Percentiles rank a stretch among this genome's conserved stretches.
Conservation (phyloP, 164 flowering plant species). For the Chimonanthus salicifolius region DNA sequence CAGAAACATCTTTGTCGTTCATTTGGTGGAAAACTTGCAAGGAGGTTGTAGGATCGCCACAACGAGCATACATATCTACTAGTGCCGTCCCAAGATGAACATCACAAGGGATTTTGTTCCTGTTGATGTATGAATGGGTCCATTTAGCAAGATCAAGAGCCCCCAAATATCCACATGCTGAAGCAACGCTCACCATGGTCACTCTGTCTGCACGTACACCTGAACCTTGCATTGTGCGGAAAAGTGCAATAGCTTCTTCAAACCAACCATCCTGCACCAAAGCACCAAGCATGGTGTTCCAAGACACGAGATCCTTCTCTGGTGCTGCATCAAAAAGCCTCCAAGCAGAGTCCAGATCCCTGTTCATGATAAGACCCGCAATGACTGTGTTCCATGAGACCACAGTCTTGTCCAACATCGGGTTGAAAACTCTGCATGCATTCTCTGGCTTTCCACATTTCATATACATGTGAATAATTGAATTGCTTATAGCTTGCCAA, state of each 20-base stretch:
- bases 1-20: slow-evolving; percentile 39
- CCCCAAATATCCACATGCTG: slow-evolving; percentile 56
- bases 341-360: slow-evolving; percentile 37
- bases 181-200: slow-evolving; percentile 51
- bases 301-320: slow-evolving; percentile 41
- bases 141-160: slow-evolving; percentile 46
- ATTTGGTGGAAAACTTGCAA: slow-evolving; percentile 33
- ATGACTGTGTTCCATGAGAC: slow-evolving; percentile 61
- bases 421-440: slow-evolving; percentile 40
- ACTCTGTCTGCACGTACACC: slow-evolving; percentile 42
- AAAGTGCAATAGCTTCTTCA: slow-evolving; percentile 44
- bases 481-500: slow-evolving; percentile 40
- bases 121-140: slow-evolving; percentile 29
- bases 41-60: slow-evolving; percentile 44
- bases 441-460: slow-evolving; percentile 38
- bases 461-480: slow-evolving; percentile 57
- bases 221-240: slow-evolving; percentile 42
- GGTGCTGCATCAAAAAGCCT: slow-evolving; percentile 33
- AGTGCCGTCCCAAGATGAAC: slow-evolving; percentile 39
- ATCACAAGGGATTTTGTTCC: slow-evolving; percentile 30
- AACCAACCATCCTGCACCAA: slow-evolving; percentile 39
- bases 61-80: slow-evolving; percentile 59
- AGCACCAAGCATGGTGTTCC: slow-evolving; percentile 46
- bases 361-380: slow-evolving; percentile 37
- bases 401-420: slow-evolving; percentile 39